Evolutionary conservation across 306 rosid species (phyloP), one percentile per base, ranked within the genome.

Genomic region (Inga laurina): DNA sequence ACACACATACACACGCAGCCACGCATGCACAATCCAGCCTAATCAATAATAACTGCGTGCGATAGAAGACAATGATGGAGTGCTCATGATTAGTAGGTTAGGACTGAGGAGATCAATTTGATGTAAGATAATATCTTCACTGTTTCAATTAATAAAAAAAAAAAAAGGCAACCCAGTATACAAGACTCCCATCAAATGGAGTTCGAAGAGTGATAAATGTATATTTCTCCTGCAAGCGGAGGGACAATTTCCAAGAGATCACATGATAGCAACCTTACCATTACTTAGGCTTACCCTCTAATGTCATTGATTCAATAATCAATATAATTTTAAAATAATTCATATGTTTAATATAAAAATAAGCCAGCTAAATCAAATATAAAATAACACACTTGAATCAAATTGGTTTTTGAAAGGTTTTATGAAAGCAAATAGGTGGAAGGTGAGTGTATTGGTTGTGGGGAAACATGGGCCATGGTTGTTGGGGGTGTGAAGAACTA

Each of bases 81-180:
- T 21, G 11, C 27, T 19, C 27, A 21, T 56, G 27, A 56, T 56
- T 39, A 39, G 1, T 21, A 54, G 62, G 62, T 7, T 21, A 56
- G 27, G 27, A 21, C 22, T 6, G 3, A 21, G 27, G 24, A 21
- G 24, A 18, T 16, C 59, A 52, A 52, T 52, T 52, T 56, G 62
- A 6, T 2, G 3, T 19, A 19, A 7, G 24, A 21, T 19, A 56
- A 56, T 7, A 21, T 56, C n/a, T 56, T 56, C 62, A 56, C 27
- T 37, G 43, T 0, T 6, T 39, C 43, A 37, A 37, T 6, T 32
- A 2, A 32, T 1, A 32, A 32, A 32, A 32, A 32, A 39, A 37
- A 37, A 39, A 39, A 39, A 39, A 39, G 7, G 1, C 1, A 0
- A 1, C 1, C 7, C 1, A 5, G 0, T 6, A 1, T 0, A 39